Conservation (phyloP, 495 filamentous ascomycete genomes). For the Friedmanniomyces endolithicus region DNA sequence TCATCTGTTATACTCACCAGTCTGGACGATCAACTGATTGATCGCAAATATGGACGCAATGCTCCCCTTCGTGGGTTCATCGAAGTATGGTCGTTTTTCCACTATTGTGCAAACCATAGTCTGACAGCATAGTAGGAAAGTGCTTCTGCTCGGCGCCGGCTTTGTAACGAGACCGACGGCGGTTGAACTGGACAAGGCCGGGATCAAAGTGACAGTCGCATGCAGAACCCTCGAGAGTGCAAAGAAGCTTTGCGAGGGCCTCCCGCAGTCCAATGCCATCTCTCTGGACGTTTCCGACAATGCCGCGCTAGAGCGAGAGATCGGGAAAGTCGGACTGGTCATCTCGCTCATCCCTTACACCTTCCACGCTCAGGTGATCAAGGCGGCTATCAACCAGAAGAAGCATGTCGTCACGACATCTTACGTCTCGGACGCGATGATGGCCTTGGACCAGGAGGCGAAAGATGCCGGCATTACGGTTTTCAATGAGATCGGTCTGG, state of each 20-base stretch:
- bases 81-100: neutral
- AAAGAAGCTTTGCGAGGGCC: conserved; percentile 56
- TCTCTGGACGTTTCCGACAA: conserved; percentile 71
- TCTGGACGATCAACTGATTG: neutral
- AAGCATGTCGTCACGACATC: conserved; percentile 94
- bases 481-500: conserved; percentile 93
- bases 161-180: conserved; percentile 22
- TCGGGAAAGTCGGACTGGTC: conserved; percentile 60
- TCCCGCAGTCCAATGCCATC: conserved; percentile 59
- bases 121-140: conserved; percentile 13
- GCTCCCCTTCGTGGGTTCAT: conserved; percentile 5
- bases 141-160: conserved; percentile 23
- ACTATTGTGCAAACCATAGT: neutral
- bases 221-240: conserved; percentile 75
- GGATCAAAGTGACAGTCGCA: conserved; percentile 35
- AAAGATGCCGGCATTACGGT: conserved; percentile 94
- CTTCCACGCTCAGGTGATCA: conserved; percentile 81
- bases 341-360: conserved; percentile 75
- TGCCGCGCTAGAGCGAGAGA: conserved; percentile 60
- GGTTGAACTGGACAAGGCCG: conserved; percentile 18
- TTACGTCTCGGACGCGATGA: conserved; percentile 86
- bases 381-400: conserved; percentile 85
- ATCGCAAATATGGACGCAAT: conserved; percentile 5
- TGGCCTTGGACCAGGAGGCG: conserved; percentile 66
- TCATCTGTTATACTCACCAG: too few species aligned